A percentile compares a stretch with the other conserved stretches of the same genome.
phyloP scores from a whole-genome alignment of 306 rosid genomes.

The Dalbergia cochinchinensis region DNA sequence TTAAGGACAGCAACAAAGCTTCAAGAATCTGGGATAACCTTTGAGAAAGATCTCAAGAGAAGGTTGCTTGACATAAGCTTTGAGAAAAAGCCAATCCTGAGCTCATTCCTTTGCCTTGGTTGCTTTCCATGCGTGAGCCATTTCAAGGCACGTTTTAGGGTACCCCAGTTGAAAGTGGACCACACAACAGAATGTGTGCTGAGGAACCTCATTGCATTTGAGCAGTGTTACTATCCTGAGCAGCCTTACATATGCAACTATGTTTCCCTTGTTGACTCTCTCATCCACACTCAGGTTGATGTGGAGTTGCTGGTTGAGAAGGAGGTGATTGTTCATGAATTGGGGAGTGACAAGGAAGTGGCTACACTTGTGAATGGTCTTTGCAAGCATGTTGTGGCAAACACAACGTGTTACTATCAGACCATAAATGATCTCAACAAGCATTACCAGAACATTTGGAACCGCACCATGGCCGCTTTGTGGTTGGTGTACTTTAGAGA shows the following conservation, averaged over 20 bases:
- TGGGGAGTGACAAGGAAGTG: conserved; percentile 62
- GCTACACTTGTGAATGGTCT: conserved; percentile 55
- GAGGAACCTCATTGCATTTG: conserved; percentile 65
- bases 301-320: conserved; percentile 59
- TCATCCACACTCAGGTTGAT: conserved; percentile 56
- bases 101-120: conserved; percentile 49
- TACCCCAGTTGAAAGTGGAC: conserved; percentile 48
- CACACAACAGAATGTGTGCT: conserved; percentile 57
- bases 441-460: conserved; percentile 57
- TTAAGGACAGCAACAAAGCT: conserved; percentile 54
- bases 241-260: conserved; percentile 59
- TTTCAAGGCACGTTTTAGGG: conserved; percentile 44
- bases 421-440: conserved; percentile 33
- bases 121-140: conserved; percentile 26
- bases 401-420: conserved; percentile 41
- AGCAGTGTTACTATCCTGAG: conserved; percentile 59
- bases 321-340: conserved; percentile 50
- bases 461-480: conserved; percentile 54
- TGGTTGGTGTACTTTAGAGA: conserved; percentile 65
- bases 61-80: conserved; percentile 45
- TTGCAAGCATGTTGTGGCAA: conserved; percentile 48
- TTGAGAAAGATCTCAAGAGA: conserved; percentile 34
- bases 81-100: conserved; percentile 31
- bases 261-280: conserved; percentile 52
- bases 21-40: conserved; percentile 53